Conservation (phyloP, 2,329 filamentous ascomycete genomes). For the Colletotrichum sp. region DNA sequence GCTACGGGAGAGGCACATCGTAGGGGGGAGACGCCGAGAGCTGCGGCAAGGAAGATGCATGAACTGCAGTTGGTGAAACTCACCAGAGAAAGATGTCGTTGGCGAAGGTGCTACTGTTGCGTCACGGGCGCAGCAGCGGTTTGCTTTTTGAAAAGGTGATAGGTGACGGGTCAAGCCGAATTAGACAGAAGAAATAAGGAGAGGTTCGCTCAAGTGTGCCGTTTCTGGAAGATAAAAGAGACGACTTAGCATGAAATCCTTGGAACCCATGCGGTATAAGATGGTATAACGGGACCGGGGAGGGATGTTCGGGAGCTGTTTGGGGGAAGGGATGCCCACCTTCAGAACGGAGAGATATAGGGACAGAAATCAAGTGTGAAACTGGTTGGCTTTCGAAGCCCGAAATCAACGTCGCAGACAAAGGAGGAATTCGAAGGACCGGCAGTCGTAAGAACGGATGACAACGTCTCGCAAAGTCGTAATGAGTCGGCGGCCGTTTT, state of each 20-base stretch:
- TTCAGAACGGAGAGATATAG: conserved; percentile 12
- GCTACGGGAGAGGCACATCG: conserved; percentile 7
- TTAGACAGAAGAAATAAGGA: neutral
- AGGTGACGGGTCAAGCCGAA: neutral
- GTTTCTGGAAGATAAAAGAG: neutral
- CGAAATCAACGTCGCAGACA: neutral
- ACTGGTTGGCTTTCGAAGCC: conserved; percentile 14
- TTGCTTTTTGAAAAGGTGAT: neutral
- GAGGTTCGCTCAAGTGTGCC: neutral
- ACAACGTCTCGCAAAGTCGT: neutral
- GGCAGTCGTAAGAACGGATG: neutral
- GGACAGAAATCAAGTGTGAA: neutral
- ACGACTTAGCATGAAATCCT: conserved; percentile 4
- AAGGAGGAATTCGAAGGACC: neutral
- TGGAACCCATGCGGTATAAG: neutral
- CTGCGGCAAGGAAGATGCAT: conserved; percentile 19
- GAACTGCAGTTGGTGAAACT: conserved; percentile 7
- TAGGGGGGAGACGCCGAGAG: neutral
- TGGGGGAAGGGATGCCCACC: conserved; percentile 9
- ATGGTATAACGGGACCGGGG: neutral
- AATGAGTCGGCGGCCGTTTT: neutral
- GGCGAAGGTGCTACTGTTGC: neutral
- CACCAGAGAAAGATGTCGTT: neutral
- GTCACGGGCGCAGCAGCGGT: neutral
- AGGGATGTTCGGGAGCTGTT: conserved; percentile 11